Conservation (phyloP, 1,284 basidiomycete genomes). For the Sphaerobolus stellatus region DNA sequence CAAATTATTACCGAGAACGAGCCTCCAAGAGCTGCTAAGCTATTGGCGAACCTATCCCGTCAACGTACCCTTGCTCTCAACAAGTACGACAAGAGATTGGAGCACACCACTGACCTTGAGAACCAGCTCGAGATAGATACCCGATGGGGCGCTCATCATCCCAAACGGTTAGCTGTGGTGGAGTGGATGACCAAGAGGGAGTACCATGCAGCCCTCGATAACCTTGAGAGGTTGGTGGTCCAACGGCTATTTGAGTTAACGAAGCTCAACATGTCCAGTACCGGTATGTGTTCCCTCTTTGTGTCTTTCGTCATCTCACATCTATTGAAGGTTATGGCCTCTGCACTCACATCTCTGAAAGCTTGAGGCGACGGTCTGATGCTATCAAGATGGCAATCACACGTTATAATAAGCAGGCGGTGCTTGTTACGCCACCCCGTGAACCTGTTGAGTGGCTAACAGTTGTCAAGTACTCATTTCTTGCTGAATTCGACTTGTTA, state of each 20-base stretch:
- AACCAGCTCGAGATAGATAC: background rate
- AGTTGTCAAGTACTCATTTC: constrained; percentile 9
- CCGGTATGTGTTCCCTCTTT: background rate
- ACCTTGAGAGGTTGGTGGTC: background rate
- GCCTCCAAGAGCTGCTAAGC: background rate
- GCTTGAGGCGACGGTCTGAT: constrained; percentile 17
- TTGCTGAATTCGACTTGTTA: constrained; percentile 19
- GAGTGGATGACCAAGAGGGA: background rate
- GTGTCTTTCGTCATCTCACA: too few relatives aligned
- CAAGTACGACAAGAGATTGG: background rate
- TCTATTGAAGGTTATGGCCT: constrained; percentile 27
- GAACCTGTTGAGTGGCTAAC: constrained; percentile 9
- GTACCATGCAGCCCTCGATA: background rate
- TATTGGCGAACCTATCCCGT: background rate
- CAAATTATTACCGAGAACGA: background rate
- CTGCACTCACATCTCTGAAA: constrained; percentile 25
- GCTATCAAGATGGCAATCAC: constrained; percentile 20
- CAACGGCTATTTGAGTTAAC: constrained; percentile 2
- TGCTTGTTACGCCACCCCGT: constrained; percentile 7
- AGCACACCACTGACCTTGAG: background rate
- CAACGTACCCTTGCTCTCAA: background rate
- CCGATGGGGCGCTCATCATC: background rate
- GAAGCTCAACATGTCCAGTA: background rate
- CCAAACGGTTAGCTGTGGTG: background rate
- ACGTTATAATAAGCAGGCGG: constrained; percentile 22